Conservation (phyloP, 495 filamentous ascomycete genomes). For the Tuber calosporum region DNA sequence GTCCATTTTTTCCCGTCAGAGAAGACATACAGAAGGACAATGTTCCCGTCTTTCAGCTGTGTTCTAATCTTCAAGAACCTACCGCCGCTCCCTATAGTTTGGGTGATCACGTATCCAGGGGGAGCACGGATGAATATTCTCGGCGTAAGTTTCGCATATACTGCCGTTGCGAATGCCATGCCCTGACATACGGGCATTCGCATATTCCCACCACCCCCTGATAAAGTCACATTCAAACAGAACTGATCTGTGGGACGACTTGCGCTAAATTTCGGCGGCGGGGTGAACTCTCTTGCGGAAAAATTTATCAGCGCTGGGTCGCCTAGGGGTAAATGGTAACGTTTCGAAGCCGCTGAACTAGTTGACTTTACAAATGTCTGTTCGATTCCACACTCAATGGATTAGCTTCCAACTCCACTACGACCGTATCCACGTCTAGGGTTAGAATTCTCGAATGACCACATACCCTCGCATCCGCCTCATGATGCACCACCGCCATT, state of each 20-base stretch:
- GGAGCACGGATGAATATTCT: constrained; percentile 61
- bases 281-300: constrained; percentile 8
- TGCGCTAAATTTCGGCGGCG: background rate
- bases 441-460: background rate
- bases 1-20: constrained; percentile 22
- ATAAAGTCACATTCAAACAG: constrained; percentile 9
- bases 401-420: background rate
- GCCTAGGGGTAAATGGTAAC: background rate
- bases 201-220: constrained; percentile 12
- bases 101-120: background rate
- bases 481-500: constrained; percentile 1
- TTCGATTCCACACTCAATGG: background rate
- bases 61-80: constrained; percentile 1
- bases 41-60: background rate
- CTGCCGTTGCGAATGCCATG: constrained; percentile 72
- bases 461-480: background rate
- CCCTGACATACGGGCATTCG: constrained; percentile 51
- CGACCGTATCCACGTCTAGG: background rate
- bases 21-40: constrained; percentile 37
- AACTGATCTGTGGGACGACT: background rate
- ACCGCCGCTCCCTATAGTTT: background rate
- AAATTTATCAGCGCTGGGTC: constrained; percentile 1
- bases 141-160: constrained; percentile 63
- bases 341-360: background rate
- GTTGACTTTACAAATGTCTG: background rate